Base-by-base conservation (phyloP, 352 stramenopile species). In the Pythium dissotocum region DNA sequence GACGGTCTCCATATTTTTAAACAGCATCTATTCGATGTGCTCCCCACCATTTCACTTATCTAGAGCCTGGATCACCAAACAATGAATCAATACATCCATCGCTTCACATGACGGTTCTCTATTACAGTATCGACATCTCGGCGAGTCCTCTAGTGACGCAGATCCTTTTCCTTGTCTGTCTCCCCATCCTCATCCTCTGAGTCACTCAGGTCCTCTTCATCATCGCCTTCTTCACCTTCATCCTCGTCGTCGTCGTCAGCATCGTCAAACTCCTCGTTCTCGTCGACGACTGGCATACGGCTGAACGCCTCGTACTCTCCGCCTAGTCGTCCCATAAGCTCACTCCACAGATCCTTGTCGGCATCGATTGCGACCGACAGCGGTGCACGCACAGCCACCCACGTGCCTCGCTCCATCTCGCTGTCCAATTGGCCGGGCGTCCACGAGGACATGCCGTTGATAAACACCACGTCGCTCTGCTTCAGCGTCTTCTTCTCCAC, bases 301-400 rank as follows among this genome's bases (percentile, higher is more conserved):
- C 77, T 86, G 72, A 94, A 90, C 64, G 83, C 78, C n/a, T 80
- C 72, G 67, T 90, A 93, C 69, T 95, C 85, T 8, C 83, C 82
- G 12, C 84, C 84, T 9, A 93, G 75, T 1, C 72, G 75, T 35
- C 63, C 63, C 84, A 95, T 90, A 42, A 95, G 61, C 35, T 92
- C 73, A 9, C 65, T 54, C 87, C 87, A 95, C 10, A 95, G 76
- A 46, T 91, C 71, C 56, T 77, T 75, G 42, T 75, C 62, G n/a
- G 84, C 77, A 54, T 90, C 83, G 8, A 95, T 69, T 6, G 85
- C 87, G 13, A 92, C 69, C 8, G 80, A 85, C 24, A 94, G 73
- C 2, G 87, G 87, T 9, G 87, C 87, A n/a, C 79, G 78, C 42
- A 95, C 84, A 2, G 77, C 78, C 6, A 95, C 75, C 87, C 87